A percentile compares a stretch with the other conserved stretches of the same genome.
Conservation (phyloP, 2,329 filamentous ascomycete species). For the Colletotrichum orchidophilum region DNA sequence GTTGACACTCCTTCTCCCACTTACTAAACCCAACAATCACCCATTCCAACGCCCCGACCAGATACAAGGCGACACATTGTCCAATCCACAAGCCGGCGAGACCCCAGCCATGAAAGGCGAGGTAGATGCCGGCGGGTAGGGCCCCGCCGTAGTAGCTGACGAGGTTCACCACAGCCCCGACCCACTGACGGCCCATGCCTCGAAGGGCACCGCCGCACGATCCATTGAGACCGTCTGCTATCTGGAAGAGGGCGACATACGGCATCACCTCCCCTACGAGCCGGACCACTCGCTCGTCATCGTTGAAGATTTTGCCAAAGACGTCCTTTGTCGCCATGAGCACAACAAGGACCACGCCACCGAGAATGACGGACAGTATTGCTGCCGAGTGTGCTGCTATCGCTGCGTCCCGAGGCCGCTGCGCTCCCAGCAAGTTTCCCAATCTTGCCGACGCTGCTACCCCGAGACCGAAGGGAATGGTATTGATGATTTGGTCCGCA, state of each 20-base stretch:
- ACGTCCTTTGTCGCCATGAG: constrained; percentile 77
- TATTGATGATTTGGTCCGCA: constrained; percentile 84
- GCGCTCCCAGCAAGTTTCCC: constrained; percentile 81
- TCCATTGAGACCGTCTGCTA: constrained; percentile 87
- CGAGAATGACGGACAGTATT: constrained; percentile 75
- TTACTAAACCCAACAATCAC: constrained; percentile 79
- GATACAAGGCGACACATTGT: constrained; percentile 81
- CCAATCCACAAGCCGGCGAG: constrained; percentile 84
- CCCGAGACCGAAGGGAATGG: constrained; percentile 86
- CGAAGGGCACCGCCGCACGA: constrained; percentile 83
- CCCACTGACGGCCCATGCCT: constrained; percentile 87
- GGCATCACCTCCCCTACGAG: constrained; percentile 84
- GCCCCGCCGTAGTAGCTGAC: constrained; percentile 87
- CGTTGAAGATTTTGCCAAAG: constrained; percentile 84
- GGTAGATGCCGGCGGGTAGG: constrained; percentile 81
- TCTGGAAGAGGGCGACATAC: constrained; percentile 88
- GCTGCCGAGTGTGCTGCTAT: constrained; percentile 81
- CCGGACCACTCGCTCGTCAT: constrained; percentile 75
- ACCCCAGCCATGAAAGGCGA: constrained; percentile 89
- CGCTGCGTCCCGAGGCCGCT: constrained; percentile 71
- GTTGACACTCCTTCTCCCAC: constrained; percentile 78
- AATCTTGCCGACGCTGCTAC: constrained; percentile 82
- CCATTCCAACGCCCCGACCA: constrained; percentile 84
- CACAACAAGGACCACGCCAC: constrained; percentile 71
- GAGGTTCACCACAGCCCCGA: constrained; percentile 84